Evolutionary conservation across 441 rosid genomes (phyloP), one percentile per base, ranked within the genome.

Genomic region (Bruguiera hainesii): DNA sequence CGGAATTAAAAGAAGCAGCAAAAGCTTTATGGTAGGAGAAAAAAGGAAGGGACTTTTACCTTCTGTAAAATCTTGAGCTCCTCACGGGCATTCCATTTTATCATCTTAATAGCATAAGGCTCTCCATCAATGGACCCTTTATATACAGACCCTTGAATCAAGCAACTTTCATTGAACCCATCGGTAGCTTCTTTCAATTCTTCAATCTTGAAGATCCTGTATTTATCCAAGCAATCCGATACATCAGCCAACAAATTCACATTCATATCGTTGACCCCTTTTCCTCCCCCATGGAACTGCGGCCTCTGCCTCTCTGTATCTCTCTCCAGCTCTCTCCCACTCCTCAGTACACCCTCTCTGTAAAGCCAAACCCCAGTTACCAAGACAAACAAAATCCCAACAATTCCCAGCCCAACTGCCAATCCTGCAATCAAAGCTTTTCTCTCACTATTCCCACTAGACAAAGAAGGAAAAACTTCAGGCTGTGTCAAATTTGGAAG

Each of bases 61-160:
- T 86, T 84, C 60, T 86, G 88, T 71, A 86, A 75, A 73, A 88
- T 86, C 82, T 80, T 86, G 75, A 88, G 85, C 85, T 88, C 94
- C 69, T 88, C 91, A 31, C 16, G 61, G 53, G 94, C 88, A 66
- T 88, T 83, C 94, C 89, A 84, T 56, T 75, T 84, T 88, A 88
- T 86, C 83, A 83, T 80, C 83, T 88, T 84, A 80, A 88, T 83
- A 56, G 94, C 89, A 72, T 71, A 82, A 31, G 76, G 67, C 68
- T 78, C 84, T 31, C 82, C 94, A 28, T 79, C 51, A 58, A 88
- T 77, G 69, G 58, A 70, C 1, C 88, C 91, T 74, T 76, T 80
- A 72, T 83, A 84, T 20, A 88, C 91, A 59, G 88, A 88, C 8
- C 91, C 91, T 72, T 88, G 83, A 76, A 88, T 84, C 79, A 86